Conservation (phyloP, 345 rosid genomes). For the Nasturtium officinale region DNA sequence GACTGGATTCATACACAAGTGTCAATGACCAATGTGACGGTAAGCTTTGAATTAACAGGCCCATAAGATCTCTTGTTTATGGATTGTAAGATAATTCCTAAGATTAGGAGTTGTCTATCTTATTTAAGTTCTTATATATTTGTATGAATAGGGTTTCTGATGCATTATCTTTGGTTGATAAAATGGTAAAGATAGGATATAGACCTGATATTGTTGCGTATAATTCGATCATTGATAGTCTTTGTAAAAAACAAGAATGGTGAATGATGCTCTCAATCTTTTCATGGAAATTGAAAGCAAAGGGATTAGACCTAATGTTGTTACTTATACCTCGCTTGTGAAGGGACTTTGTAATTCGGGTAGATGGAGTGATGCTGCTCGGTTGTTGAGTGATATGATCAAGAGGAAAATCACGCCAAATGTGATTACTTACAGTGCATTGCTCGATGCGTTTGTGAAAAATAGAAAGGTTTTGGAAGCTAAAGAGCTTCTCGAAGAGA, state of each 20-base stretch:
- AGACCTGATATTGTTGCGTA: conserved; percentile 27
- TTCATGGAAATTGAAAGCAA: conserved; percentile 18
- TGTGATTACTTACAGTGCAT: conserved; percentile 33
- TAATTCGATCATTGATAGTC: conserved; percentile 29
- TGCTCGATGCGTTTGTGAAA: conserved; percentile 33
- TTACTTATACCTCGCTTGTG: conserved; percentile 24
- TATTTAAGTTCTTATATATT: too few species aligned
- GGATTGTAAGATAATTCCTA: too few species aligned
- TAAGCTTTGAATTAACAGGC: too few species aligned
- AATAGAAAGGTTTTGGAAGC: conserved; percentile 34
- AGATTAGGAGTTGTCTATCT: too few species aligned
- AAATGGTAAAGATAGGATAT: conserved; percentile 30
- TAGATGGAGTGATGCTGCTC: conserved; percentile 29
- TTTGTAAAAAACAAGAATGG: conserved; percentile 20
- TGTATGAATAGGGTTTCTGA: conserved; percentile 20
- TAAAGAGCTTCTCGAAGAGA: conserved; percentile 33
- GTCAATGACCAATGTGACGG: too few species aligned
- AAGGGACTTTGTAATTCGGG: conserved; percentile 34
- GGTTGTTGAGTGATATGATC: conserved; percentile 31
- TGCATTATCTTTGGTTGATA: conserved; percentile 29
- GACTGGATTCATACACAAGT: too few species aligned
- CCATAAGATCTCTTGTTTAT: conserved; percentile 32
- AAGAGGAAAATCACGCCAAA: conserved; percentile 23
- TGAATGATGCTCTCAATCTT: conserved; percentile 15
- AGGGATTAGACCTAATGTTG: conserved; percentile 23